phyloP scores from a whole-genome alignment of 768 basidiomycete genomes.

The Clitopilus passeckerianus region DNA sequence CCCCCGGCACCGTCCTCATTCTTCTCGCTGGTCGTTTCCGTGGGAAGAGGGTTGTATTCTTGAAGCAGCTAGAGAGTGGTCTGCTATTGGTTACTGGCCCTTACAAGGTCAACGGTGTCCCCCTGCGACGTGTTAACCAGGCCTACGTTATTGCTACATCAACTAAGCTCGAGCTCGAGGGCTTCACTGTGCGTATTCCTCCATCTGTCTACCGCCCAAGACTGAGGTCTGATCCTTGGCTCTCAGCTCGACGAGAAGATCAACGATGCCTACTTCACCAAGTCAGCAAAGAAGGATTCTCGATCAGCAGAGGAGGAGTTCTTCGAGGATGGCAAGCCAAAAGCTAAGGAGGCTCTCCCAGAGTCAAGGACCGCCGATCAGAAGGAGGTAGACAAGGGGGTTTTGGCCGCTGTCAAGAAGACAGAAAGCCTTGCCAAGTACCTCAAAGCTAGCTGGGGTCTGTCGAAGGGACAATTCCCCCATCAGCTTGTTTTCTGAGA shows the following conservation, averaged over 20 bases:
- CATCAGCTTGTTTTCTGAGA: slow-evolving; percentile 85
- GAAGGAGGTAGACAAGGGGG: slow-evolving; percentile 76
- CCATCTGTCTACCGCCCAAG: not conserved
- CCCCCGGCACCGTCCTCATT: slow-evolving; percentile 92
- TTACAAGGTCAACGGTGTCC: slow-evolving; percentile 97
- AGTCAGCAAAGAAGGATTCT: slow-evolving; percentile 63
- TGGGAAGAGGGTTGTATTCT: slow-evolving; percentile 96
- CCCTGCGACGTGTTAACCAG: slow-evolving; percentile 96
- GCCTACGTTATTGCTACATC: slow-evolving; percentile 99
- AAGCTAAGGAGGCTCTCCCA: slow-evolving; percentile 82
- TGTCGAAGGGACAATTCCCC: slow-evolving; percentile 96
- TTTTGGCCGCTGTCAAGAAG: slow-evolving; percentile 86
- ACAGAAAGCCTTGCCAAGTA: slow-evolving; percentile 90
- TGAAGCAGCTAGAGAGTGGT: slow-evolving; percentile 93
- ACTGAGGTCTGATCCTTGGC: not conserved
- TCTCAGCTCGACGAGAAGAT: slow-evolving; percentile 82
- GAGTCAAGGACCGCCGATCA: slow-evolving; percentile 88
- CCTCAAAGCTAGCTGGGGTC: slow-evolving; percentile 86
- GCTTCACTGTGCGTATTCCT: slow-evolving; percentile 56
- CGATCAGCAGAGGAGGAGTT: slow-evolving; percentile 93
- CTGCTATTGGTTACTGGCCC: slow-evolving; percentile 95
- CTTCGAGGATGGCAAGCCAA: slow-evolving; percentile 91
- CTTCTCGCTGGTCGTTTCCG: slow-evolving; percentile 96
- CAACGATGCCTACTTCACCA: slow-evolving; percentile 92
- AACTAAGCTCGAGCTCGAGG: slow-evolving; percentile 81